Conservation (phyloP, 208 protist genomes). For the Trypanosoma mega region DNA sequence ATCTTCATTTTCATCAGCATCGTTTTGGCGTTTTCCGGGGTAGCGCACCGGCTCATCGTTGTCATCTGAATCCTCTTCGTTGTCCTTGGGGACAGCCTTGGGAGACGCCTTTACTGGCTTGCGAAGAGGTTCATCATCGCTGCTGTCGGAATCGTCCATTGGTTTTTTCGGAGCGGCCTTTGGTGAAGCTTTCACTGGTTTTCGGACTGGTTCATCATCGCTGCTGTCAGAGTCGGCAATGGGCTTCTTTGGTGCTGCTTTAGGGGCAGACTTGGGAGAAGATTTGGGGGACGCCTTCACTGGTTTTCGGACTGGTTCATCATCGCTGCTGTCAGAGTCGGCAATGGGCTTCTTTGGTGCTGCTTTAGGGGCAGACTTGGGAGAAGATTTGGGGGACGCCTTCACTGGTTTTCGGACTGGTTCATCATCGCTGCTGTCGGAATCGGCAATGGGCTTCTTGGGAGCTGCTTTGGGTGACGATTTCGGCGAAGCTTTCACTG, state of each 20-base stretch:
- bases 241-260: slow-evolving; percentile 43
- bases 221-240: slow-evolving; percentile 33
- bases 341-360: slow-evolving; percentile 27
- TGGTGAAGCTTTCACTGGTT: slow-evolving; percentile 8
- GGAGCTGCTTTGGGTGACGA: slow-evolving; percentile 32
- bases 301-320: slow-evolving; percentile 63
- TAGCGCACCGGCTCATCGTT: slow-evolving; percentile 29
- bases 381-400: slow-evolving; percentile 32
- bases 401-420: slow-evolving; percentile 50
- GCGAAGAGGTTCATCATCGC: background rate
- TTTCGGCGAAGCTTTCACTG: slow-evolving; percentile 61
- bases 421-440: slow-evolving; percentile 44
- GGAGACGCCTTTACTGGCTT: slow-evolving; percentile 10
- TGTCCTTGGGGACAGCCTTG: slow-evolving; percentile 19
- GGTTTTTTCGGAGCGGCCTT: background rate
- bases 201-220: slow-evolving; percentile 32
- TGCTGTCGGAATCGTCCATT: background rate
- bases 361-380: slow-evolving; percentile 25
- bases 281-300: slow-evolving; percentile 60
- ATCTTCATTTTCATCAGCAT: slow-evolving; percentile 29
- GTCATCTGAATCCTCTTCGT: slow-evolving; percentile 25
- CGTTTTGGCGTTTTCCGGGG: slow-evolving; percentile 21
- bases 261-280: slow-evolving; percentile 34
- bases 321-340: slow-evolving; percentile 45
- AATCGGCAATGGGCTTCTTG: slow-evolving; percentile 47